Evolutionary conservation across 2,329 filamentous ascomycete species (phyloP).

Genomic region (Clonostachys sp.): DNA sequence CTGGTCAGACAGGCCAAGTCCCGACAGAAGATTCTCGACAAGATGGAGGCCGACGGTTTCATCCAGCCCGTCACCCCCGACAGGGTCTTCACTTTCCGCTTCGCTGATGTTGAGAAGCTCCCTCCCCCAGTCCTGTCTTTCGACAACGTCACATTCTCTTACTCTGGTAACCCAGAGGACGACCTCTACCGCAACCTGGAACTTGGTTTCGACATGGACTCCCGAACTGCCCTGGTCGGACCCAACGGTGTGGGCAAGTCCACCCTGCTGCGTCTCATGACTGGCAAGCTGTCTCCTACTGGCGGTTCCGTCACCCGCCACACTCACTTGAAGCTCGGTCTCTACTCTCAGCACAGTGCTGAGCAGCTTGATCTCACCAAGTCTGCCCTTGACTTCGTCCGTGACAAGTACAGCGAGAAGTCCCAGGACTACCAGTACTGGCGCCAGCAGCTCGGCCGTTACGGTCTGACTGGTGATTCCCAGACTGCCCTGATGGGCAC

Average conservation of each 20-base stretch:
- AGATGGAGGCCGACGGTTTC: constrained; percentile 99
- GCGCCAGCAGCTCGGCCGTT: constrained; percentile 93
- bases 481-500: constrained; percentile 98
- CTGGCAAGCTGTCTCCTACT: constrained; percentile 85
- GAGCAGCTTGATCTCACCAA: constrained; percentile 98
- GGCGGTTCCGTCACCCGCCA: constrained; percentile 79
- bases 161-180: constrained; percentile 84
- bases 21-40: constrained; percentile 98
- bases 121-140: constrained; percentile 94
- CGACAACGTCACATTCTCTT: constrained; percentile 96
- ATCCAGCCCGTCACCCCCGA: constrained; percentile 87
- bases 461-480: constrained; percentile 86
- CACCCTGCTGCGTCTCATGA: constrained; percentile 93
- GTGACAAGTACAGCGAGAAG: constrained; percentile 86
- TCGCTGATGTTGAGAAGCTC: constrained; percentile 98
- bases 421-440: constrained; percentile 99
- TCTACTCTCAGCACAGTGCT: constrained; percentile 98
- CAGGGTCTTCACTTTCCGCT: constrained; percentile 93
- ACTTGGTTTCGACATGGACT: constrained; percentile 99
- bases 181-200: constrained; percentile 96
- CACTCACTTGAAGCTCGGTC: constrained; percentile 95
- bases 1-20: constrained; percentile 98
- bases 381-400: constrained; percentile 94
- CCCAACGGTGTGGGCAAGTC: constrained; percentile 99
- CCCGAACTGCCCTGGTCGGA: constrained; percentile 90